These are phyloP conservation scores for Paramecium sexaurelia DNA, from an alignment of 73 alveolate genomes.

Conservation along the genomic window DNA sequence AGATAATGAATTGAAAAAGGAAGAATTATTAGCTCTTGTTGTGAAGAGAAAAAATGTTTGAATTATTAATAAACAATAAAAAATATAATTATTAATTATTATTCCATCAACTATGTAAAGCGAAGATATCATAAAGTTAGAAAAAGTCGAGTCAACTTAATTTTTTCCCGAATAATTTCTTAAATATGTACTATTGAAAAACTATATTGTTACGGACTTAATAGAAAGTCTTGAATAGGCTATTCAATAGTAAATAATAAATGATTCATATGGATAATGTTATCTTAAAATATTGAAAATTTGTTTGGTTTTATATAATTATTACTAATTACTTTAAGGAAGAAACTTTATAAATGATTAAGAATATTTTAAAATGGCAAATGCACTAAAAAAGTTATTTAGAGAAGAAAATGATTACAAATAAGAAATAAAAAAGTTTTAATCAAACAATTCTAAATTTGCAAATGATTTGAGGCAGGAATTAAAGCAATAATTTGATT, in stretches of 20 bases:
- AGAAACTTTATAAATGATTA: neutral
- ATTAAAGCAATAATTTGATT: neutral
- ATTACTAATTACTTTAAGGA: neutral
- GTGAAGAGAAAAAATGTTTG: neutral
- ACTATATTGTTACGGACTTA: too few relatives aligned
- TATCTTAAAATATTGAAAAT: neutral
- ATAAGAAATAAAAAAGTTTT: neutral
- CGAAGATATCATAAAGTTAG: neutral
- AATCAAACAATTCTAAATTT: neutral
- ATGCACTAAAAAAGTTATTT: neutral
- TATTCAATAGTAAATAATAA: neutral
- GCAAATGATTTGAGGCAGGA: neutral
- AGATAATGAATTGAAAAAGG: neutral
- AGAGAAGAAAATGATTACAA: neutral
- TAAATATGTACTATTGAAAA: neutral
- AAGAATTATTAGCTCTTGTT: neutral
- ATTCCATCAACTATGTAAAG: too few relatives aligned
- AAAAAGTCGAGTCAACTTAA: neutral
- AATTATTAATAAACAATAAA: neutral
- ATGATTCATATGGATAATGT: neutral
- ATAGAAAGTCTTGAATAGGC: neutral
- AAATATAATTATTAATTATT: neutral
- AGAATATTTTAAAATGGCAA: neutral
- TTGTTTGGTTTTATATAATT: neutral
- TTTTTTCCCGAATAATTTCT: neutral